A percentile compares a stretch with the other conserved stretches of the same genome.
These are phyloP conservation scores for Pisolithus albus DNA, from an alignment of 768 basidiomycete species.

Conservation along the genomic window DNA sequence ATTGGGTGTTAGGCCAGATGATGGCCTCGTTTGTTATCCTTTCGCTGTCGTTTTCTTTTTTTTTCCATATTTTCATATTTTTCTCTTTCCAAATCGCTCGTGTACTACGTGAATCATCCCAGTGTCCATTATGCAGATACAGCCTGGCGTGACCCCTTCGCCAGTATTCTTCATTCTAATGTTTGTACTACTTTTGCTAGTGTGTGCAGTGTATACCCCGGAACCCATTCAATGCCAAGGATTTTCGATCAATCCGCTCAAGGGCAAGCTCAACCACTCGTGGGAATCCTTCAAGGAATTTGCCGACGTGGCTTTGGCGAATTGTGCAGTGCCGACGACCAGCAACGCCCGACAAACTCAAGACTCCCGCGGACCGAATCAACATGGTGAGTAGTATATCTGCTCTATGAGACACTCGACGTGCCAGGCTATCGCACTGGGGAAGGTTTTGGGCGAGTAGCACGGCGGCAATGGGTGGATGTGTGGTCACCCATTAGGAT, in stretches of 20 bases:
- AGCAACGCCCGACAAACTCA: constrained; percentile 16
- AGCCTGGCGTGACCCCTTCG: no score
- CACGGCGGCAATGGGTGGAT: constrained; percentile 5
- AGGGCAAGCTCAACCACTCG: constrained; percentile 3
- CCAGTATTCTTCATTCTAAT: no score
- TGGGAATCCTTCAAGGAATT: constrained; percentile 16
- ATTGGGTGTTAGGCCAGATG: not conserved
- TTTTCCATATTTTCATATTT: no score
- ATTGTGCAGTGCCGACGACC: constrained; percentile 5
- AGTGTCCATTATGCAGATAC: no score
- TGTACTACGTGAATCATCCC: no score
- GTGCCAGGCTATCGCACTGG: not conserved
- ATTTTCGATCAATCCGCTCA: no score
- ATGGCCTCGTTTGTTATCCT: no score
- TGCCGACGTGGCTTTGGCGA: constrained; percentile 12
- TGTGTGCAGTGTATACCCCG: no score
- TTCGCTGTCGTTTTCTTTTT: no score
- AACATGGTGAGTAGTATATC: constrained; percentile 26
- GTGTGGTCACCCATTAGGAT: constrained; percentile 4
- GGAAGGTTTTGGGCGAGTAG: constrained; percentile 5
- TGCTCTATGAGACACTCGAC: not conserved
- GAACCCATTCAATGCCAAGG: no score
- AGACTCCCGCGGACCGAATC: constrained; percentile 14
- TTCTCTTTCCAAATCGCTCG: no score
- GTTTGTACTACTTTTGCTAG: no score